Conservation (phyloP, 345 rosid species). For the Eucalyptus curtisii region DNA sequence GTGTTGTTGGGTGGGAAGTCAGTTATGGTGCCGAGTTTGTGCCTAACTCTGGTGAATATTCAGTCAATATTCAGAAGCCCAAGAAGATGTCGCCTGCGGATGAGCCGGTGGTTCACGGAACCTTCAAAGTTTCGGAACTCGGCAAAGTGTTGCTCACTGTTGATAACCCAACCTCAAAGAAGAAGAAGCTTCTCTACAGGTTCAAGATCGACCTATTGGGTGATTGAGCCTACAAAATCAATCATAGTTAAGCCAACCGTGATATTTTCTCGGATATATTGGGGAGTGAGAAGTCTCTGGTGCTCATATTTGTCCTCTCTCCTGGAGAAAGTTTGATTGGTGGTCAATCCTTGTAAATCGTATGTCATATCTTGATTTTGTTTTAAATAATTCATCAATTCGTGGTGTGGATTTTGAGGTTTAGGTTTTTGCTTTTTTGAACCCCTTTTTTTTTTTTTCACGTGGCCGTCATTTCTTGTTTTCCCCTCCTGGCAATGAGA, state of each 20-base stretch:
- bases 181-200: slow-evolving; percentile 92
- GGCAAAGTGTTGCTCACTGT: slow-evolving; percentile 70
- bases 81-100: slow-evolving; percentile 49
- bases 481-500: not conserved
- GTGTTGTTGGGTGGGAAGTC: slow-evolving; percentile 94
- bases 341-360: not conserved
- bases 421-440: not conserved
- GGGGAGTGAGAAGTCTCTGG: not conserved
- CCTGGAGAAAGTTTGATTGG: not conserved
- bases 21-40: slow-evolving; percentile 74
- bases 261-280: not conserved
- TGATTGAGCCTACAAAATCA: slow-evolving; percentile 6
- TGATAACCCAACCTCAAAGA: slow-evolving; percentile 80
- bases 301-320: not conserved
- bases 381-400: not conserved
- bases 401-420: not conserved
- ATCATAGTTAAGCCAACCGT: not conserved
- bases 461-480: not conserved
- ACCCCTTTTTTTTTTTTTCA: not conserved
- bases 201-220: slow-evolving; percentile 52
- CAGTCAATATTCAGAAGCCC: slow-evolving; percentile 63
- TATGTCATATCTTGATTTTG: not conserved
- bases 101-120: slow-evolving; percentile 59
- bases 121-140: slow-evolving; percentile 59
- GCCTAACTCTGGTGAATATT: slow-evolving; percentile 52